These are phyloP conservation scores for Phaffomyces opuntiae DNA, from an alignment of 805 yeast genomes.

Conservation along the genomic window DNA sequence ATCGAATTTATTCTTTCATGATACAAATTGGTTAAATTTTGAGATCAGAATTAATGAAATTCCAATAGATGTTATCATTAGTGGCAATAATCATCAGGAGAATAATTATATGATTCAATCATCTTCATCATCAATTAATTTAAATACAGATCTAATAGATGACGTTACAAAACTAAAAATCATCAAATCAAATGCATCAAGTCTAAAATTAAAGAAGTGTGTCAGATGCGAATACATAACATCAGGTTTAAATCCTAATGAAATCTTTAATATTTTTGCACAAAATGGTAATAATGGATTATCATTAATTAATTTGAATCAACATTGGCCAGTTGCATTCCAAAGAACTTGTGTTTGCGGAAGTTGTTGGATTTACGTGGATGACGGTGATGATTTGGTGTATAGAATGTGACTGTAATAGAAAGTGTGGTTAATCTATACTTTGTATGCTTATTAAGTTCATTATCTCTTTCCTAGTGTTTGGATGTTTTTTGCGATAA, in stretches of 20 bases:
- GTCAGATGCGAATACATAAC: constrained; percentile 48
- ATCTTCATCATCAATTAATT: constrained; percentile 24
- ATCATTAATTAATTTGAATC: constrained; percentile 25
- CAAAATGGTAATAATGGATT: constrained; percentile 3
- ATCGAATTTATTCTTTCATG: constrained; percentile 49
- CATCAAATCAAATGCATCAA: constrained; percentile 10
- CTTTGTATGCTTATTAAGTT: too few species aligned
- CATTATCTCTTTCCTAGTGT: too few species aligned
- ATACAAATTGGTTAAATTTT: constrained; percentile 58
- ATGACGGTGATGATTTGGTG: constrained; percentile 5
- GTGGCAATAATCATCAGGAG: constrained; percentile 21
- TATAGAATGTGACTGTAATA: neutral
- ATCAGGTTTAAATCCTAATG: constrained; percentile 23
- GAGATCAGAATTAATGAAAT: constrained; percentile 21
- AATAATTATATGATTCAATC: constrained; percentile 13
- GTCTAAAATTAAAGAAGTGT: constrained; percentile 34
- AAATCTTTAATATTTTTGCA: constrained; percentile 22
- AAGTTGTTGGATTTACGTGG: constrained; percentile 57
- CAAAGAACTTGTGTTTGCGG: constrained; percentile 77
- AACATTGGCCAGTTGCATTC: constrained; percentile 53
- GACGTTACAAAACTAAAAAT: constrained; percentile 23
- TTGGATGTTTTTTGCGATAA: too few species aligned
- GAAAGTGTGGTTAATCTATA: too few species aligned
- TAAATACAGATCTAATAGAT: constrained; percentile 25
- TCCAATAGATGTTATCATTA: constrained; percentile 30